These are phyloP conservation scores for Leccinum barrowsii DNA, from an alignment of 768 basidiomycete genomes.

Conservation along the genomic window DNA sequence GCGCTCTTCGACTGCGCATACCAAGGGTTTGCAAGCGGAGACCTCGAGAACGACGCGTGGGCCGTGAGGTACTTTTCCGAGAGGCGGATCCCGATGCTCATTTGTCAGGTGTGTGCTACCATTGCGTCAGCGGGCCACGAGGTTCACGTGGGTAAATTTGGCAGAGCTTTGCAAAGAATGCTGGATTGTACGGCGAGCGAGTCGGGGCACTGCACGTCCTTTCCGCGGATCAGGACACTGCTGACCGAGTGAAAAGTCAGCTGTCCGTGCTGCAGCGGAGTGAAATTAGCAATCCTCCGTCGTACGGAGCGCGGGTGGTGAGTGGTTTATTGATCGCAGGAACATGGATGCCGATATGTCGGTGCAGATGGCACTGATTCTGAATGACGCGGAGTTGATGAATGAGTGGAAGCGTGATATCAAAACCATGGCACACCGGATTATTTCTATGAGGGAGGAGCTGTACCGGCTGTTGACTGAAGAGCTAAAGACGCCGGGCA, in stretches of 20 bases:
- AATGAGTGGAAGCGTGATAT: slow-evolving; percentile 91
- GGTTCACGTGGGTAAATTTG: slow-evolving; percentile 8
- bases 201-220: slow-evolving; percentile 92
- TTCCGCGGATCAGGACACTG: slow-evolving; percentile 58
- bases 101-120: slow-evolving; percentile 70
- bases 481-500: slow-evolving; percentile 82
- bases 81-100: slow-evolving; percentile 67
- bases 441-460: slow-evolving; percentile 86
- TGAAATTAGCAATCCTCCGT: slow-evolving; percentile 93
- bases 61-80: slow-evolving; percentile 86
- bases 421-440: slow-evolving; percentile 69
- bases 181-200: slow-evolving; percentile 92
- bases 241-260: slow-evolving; percentile 76
- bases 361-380: slow-evolving; percentile 68
- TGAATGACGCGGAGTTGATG: slow-evolving; percentile 72
- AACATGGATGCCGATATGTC: background rate
- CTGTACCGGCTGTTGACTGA: slow-evolving; percentile 65
- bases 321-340: slow-evolving; percentile 25
- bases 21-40: slow-evolving; percentile 94
- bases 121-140: background rate
- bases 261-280: slow-evolving; percentile 88
- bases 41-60: slow-evolving; percentile 87
- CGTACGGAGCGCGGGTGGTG: slow-evolving; percentile 86
- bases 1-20: slow-evolving; percentile 96
- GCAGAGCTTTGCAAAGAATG: slow-evolving; percentile 97